Percentiles rank a stretch among this genome's conserved stretches.
Evolutionary conservation across 2,329 filamentous ascomycete genomes (phyloP).

Genomic region (Arthrobotrys iridis): DNA sequence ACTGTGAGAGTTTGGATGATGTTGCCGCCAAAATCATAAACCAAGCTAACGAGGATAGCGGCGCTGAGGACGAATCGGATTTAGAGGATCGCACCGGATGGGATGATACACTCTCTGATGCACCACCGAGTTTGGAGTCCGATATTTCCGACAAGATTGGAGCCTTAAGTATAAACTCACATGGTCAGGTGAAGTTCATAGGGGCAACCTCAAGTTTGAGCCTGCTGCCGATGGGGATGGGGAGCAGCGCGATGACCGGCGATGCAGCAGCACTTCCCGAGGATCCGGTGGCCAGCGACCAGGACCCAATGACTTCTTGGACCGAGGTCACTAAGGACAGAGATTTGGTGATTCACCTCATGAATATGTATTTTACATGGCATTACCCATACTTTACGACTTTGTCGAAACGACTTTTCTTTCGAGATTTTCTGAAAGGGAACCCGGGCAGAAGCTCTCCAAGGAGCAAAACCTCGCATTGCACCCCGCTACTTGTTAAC

Average conservation of each 20-base stretch:
- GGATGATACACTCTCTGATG: constrained; percentile 67
- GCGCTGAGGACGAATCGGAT: constrained; percentile 60
- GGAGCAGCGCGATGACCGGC: constrained; percentile 52
- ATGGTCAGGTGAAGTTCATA: constrained; percentile 51
- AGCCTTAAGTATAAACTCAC: constrained; percentile 45
- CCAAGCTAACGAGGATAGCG: constrained; percentile 65
- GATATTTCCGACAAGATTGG: constrained; percentile 55
- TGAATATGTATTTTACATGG: constrained; percentile 98
- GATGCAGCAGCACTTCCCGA: constrained; percentile 27
- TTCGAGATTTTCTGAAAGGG: constrained; percentile 81
- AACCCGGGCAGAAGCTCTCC: constrained; percentile 66
- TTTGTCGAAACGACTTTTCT: constrained; percentile 85
- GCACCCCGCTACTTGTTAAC: constrained; percentile 89
- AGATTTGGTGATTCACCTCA: constrained; percentile 81
- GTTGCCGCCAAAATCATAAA: constrained; percentile 71
- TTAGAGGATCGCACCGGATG: constrained; percentile 62
- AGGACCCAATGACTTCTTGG: constrained; percentile 82
- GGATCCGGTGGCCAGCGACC: constrained; percentile 39
- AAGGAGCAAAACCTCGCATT: constrained; percentile 74
- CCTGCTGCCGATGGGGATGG: constrained; percentile 52
- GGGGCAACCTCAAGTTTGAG: constrained; percentile 48
- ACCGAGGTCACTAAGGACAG: constrained; percentile 83
- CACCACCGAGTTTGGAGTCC: constrained; percentile 65
- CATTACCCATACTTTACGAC: constrained; percentile 97
- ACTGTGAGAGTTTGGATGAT: constrained; percentile 78